phyloP scores from a whole-genome alignment of 2,329 filamentous ascomycete genomes.

The Trichoderma guizhouense region DNA sequence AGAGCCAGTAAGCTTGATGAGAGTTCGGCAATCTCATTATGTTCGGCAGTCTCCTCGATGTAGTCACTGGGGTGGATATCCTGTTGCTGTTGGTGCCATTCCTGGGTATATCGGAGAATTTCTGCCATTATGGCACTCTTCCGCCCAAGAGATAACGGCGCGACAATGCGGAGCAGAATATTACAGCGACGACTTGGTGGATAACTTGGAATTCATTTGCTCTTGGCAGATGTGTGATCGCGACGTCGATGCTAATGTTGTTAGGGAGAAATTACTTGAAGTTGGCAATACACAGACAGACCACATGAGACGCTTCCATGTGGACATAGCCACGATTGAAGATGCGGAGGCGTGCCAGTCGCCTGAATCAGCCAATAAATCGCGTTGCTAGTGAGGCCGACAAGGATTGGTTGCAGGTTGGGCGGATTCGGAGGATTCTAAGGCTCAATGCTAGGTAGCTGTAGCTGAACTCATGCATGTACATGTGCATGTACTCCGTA shows the following conservation, averaged over 20 bases:
- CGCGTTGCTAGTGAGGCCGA: not conserved
- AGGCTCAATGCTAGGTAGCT: not conserved
- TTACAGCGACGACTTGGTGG: not conserved
- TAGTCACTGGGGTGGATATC: not conserved
- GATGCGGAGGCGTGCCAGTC: not conserved
- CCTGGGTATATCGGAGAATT: not conserved
- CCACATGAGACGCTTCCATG: not conserved
- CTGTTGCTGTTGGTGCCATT: not conserved
- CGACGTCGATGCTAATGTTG: not conserved
- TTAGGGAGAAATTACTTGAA: not conserved
- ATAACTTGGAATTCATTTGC: not conserved
- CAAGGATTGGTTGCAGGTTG: not conserved
- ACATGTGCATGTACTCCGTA: not conserved
- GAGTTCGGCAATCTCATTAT: not conserved
- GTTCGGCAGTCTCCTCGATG: not conserved
- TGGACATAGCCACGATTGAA: not conserved
- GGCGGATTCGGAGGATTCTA: not conserved
- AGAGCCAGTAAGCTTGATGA: not conserved
- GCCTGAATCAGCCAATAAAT: not conserved
- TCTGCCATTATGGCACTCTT: not conserved
- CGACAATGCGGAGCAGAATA: not conserved
- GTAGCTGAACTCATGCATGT: not conserved
- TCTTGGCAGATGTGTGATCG: not conserved
- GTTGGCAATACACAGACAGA: not conserved
- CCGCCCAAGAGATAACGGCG: not conserved